Percentiles rank a stretch among this genome's conserved stretches.
phyloP scores from a whole-genome alignment of 257 asterid species.

The Echites panduratus region DNA sequence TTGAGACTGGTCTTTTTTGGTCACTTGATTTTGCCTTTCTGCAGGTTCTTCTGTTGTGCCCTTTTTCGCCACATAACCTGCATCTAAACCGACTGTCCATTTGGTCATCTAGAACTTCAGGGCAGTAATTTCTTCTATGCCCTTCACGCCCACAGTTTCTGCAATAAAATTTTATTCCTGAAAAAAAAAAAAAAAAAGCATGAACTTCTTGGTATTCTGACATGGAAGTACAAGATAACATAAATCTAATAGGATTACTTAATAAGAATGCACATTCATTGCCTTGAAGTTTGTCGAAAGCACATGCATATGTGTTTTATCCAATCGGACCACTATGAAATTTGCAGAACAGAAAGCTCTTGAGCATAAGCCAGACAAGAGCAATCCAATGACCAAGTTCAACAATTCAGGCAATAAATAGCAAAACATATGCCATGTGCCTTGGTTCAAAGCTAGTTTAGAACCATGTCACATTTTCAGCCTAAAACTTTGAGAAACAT shows the following conservation, averaged over 20 bases:
- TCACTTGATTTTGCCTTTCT: constrained; percentile 36
- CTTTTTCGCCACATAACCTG: constrained; percentile 69
- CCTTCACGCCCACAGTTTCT: constrained; percentile 75
- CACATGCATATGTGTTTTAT: neutral
- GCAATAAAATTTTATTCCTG: constrained; percentile 75
- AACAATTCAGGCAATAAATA: neutral
- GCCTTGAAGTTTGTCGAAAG: neutral
- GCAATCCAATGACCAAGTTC: neutral
- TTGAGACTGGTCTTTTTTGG: constrained; percentile 20
- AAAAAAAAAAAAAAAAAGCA: constrained; percentile 7
- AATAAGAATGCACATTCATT: neutral
- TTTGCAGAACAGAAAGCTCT: neutral
- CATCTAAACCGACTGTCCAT: constrained; percentile 53
- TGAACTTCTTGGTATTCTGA: neutral
- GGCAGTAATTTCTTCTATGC: constrained; percentile 79
- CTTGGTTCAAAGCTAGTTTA: neutral
- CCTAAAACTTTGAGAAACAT: neutral
- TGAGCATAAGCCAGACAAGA: neutral
- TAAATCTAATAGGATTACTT: neutral
- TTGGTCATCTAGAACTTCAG: constrained; percentile 34
- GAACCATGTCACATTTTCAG: neutral
- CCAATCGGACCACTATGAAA: neutral
- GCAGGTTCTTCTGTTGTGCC: constrained; percentile 90
- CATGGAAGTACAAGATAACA: neutral
- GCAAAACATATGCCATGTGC: neutral